A percentile compares a stretch with the other conserved stretches of the same genome.
Conservation (phyloP, 495 filamentous ascomycete genomes). For the Xylaria castorea region DNA sequence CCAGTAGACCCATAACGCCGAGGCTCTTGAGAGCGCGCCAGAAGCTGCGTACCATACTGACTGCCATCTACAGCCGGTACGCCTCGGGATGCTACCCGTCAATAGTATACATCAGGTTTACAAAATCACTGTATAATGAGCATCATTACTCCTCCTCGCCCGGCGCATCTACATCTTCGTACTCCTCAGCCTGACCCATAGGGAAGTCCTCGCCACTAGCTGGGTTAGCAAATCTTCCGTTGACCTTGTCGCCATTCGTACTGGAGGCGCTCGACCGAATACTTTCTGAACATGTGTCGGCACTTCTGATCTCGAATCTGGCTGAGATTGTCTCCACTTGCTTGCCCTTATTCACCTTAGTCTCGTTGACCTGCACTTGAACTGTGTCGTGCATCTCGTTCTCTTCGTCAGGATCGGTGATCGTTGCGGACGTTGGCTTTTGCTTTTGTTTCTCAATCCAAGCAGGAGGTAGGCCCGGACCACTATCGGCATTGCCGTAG, state of each 20-base stretch:
- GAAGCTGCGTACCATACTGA: constrained; percentile 7
- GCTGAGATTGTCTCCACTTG: constrained; percentile 34
- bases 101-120: constrained; percentile 19
- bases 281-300: constrained; percentile 5
- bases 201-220: constrained; percentile 23
- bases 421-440: constrained; percentile 30
- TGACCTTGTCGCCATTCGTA: constrained; percentile 1
- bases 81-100: constrained; percentile 3
- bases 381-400: constrained; percentile 49
- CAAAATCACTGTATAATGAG: constrained; percentile 2
- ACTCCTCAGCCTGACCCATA: constrained; percentile 33
- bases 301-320: constrained; percentile 31
- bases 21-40: constrained; percentile 16
- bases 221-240: neutral
- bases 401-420: constrained; percentile 38
- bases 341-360: constrained; percentile 41
- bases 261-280: constrained; percentile 24
- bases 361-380: constrained; percentile 48
- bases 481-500: constrained; percentile 62
- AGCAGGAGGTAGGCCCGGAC: constrained; percentile 59
- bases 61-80: constrained; percentile 19
- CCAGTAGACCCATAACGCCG: constrained; percentile 21
- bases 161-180: constrained; percentile 38
- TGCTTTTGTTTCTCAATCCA: constrained; percentile 50
- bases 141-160: constrained; percentile 34